Conservation (phyloP, 2,329 filamentous ascomycete species). For the Colletotrichum tanaceti region DNA sequence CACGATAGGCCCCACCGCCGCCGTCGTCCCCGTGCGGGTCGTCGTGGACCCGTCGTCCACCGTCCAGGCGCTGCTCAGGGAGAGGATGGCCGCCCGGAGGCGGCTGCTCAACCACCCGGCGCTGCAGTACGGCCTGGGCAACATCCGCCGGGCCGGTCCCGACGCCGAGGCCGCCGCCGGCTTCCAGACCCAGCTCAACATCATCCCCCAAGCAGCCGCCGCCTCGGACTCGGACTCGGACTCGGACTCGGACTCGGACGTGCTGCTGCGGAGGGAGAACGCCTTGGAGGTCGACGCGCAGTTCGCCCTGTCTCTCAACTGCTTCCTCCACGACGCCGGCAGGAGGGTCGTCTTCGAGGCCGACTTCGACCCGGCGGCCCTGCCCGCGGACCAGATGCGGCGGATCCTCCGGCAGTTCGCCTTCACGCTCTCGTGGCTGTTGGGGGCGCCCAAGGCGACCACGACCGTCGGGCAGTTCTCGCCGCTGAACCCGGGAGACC, state of each 20-base stretch:
- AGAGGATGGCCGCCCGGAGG: conserved; percentile 5
- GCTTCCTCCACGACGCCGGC: neutral
- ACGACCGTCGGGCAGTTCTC: neutral
- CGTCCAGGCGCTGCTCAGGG: neutral
- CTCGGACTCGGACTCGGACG: too few species aligned
- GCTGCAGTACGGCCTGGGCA: conserved; percentile 6
- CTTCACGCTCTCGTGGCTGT: conserved; percentile 1
- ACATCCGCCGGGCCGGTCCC: neutral
- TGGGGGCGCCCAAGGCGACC: neutral
- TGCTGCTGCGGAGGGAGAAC: conserved; percentile 5
- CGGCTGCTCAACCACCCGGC: conserved; percentile 4
- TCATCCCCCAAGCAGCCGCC: neutral
- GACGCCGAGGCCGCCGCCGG: conserved; percentile 1
- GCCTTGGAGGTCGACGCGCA: conserved; percentile 7
- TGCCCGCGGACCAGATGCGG: neutral
- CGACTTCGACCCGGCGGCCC: neutral
- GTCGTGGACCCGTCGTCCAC: neutral
- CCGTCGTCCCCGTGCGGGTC: conserved; percentile 3
- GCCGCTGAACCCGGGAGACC: neutral
- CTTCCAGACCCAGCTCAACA: conserved; percentile 6
- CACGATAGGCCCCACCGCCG: conserved; percentile 7
- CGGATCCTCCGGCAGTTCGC: neutral
- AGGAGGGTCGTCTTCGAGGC: neutral
- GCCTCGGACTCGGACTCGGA: too few species aligned
- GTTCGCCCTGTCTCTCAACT: neutral